A percentile compares a stretch with the other conserved stretches of the same genome.
Conservation (phyloP, 2,329 filamentous ascomycete genomes). For the Byssoonygena ceratinophila region DNA sequence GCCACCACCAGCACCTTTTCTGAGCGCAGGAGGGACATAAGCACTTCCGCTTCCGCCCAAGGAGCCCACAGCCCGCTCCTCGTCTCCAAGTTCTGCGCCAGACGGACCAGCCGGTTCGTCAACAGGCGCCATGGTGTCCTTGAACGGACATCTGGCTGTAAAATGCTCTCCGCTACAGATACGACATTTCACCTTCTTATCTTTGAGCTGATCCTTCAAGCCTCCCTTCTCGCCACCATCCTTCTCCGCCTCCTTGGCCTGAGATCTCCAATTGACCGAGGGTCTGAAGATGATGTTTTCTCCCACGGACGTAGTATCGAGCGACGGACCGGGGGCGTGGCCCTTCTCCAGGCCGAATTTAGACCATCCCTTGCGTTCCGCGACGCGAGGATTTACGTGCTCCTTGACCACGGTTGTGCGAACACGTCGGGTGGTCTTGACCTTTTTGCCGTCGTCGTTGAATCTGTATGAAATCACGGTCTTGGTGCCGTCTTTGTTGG, state of each 20-base stretch:
- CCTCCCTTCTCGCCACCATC: constrained; percentile 47
- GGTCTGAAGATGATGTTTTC: constrained; percentile 98
- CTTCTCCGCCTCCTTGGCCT: constrained; percentile 60
- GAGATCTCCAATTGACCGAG: constrained; percentile 85
- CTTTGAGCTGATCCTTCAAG: constrained; percentile 65
- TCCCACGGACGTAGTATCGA: constrained; percentile 83
- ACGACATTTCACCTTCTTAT: constrained; percentile 99
- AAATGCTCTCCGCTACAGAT: constrained; percentile 99
- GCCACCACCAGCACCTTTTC: constrained; percentile 48
- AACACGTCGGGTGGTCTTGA: constrained; percentile 94
- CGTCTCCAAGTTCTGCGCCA: constrained; percentile 41
- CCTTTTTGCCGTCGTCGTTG: constrained; percentile 89
- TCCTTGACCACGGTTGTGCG: constrained; percentile 85
- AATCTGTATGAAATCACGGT: constrained; percentile 82
- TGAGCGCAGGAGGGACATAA: constrained; percentile 89
- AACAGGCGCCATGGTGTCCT: constrained; percentile 87
- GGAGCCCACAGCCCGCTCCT: constrained; percentile 41
- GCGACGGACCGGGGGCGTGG: constrained; percentile 68
- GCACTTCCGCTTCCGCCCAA: constrained; percentile 59
- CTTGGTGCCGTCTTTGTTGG: constrained; percentile 97
- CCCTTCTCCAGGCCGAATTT: constrained; percentile 91
- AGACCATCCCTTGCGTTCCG: constrained; percentile 80
- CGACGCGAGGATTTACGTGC: constrained; percentile 90
- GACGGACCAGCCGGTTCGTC: constrained; percentile 35
- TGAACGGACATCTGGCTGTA: constrained; percentile 97